Percentiles rank a stretch among this genome's conserved stretches.
phyloP scores from a whole-genome alignment of 2,329 filamentous ascomycete species.

The Emmonsiellopsis sp. region DNA sequence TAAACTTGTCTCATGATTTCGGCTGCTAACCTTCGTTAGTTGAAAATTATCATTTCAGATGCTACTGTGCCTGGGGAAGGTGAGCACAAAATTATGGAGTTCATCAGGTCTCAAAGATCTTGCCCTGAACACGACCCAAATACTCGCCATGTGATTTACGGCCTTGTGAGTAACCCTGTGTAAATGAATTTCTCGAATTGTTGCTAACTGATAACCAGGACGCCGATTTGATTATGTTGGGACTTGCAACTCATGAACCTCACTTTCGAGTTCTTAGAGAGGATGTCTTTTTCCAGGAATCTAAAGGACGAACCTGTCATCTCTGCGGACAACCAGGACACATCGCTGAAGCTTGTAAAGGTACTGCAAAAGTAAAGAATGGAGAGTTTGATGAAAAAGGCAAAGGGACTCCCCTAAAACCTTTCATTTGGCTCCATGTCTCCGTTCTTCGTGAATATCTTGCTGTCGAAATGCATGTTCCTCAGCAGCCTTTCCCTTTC shows the following conservation, averaged over 20 bases:
- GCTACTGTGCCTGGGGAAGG: slow-evolving; percentile 95
- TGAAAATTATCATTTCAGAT: slow-evolving; percentile 98
- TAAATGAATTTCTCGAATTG: not conserved
- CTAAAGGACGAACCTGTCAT: slow-evolving; percentile 70
- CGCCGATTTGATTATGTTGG: slow-evolving; percentile 97
- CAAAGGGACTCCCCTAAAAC: slow-evolving; percentile 61
- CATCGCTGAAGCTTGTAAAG: slow-evolving; percentile 74
- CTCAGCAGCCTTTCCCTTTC: slow-evolving; percentile 74
- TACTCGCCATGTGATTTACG: slow-evolving; percentile 95
- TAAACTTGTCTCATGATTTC: not conserved
- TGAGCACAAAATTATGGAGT: slow-evolving; percentile 99
- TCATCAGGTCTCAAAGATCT: slow-evolving; percentile 83
- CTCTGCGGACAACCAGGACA: slow-evolving; percentile 91
- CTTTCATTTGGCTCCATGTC: slow-evolving; percentile 97
- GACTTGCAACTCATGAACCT: slow-evolving; percentile 91
- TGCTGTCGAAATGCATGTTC: slow-evolving; percentile 76
- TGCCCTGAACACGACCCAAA: slow-evolving; percentile 92
- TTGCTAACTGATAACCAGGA: slow-evolving; percentile 41
- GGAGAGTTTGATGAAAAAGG: slow-evolving; percentile 78
- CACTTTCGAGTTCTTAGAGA: slow-evolving; percentile 94
- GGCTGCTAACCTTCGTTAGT: slow-evolving; percentile 27
- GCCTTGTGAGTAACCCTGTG: slow-evolving; percentile 42
- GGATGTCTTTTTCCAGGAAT: slow-evolving; percentile 89
- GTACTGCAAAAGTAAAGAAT: slow-evolving; percentile 65
- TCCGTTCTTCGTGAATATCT: slow-evolving; percentile 86